These are phyloP conservation scores for Nyctanthes arbortristis DNA, from an alignment of 257 asterid species.

Conservation along the genomic window DNA sequence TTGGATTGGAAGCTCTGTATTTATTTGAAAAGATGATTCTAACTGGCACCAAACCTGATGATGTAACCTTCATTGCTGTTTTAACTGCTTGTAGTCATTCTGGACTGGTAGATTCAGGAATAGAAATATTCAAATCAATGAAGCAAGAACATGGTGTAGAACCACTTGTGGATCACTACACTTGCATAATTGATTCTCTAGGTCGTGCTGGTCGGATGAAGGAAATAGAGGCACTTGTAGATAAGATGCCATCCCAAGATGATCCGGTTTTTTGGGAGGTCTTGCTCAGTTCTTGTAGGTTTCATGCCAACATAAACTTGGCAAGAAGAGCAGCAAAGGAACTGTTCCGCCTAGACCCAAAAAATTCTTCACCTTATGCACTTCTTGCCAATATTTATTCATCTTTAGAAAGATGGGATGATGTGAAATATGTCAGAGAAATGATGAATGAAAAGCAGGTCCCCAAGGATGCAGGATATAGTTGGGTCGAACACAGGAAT, in stretches of 20 bases:
- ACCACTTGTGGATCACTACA: constrained; percentile 62
- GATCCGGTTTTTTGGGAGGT: constrained; percentile 68
- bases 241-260: constrained; percentile 53
- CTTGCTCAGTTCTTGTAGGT: constrained; percentile 65
- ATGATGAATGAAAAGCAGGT: constrained; percentile 45
- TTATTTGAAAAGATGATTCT: constrained; percentile 48
- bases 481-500: constrained; percentile 48
- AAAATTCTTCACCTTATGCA: constrained; percentile 48
- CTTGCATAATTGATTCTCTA: constrained; percentile 66
- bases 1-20: constrained; percentile 51
- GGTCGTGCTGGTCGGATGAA: constrained; percentile 68
- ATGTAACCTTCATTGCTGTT: constrained; percentile 57
- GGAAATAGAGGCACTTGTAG: constrained; percentile 58
- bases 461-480: constrained; percentile 61
- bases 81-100: constrained; percentile 77
- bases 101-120: constrained; percentile 60
- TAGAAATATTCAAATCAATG: constrained; percentile 53
- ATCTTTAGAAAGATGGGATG: constrained; percentile 73
- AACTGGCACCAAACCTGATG: constrained; percentile 43
- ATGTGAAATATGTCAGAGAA: constrained; percentile 47
- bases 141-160: constrained; percentile 40
- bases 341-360: constrained; percentile 49
- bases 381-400: constrained; percentile 70
- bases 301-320: constrained; percentile 48
- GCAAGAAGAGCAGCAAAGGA: constrained; percentile 73